Base-by-base conservation (phyloP, 2,329 filamentous ascomycete genomes). In the Fusarium nelsonii region DNA sequence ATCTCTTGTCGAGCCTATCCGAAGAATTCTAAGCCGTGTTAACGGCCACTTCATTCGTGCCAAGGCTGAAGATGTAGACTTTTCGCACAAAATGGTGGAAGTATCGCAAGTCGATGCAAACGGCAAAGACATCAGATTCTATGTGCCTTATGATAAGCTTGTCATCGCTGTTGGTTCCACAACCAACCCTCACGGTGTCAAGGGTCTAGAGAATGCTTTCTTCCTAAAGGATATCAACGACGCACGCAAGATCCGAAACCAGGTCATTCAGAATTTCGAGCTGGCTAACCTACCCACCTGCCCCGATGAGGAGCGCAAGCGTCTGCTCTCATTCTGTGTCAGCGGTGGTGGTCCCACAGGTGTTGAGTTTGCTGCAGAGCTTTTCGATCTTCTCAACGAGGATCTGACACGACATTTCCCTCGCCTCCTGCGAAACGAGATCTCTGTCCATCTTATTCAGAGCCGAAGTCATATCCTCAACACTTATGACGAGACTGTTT, bases 191-290 rank as follows among this genome's bases (percentile, higher is more conserved):
- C 96, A 99, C 75, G 97, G 97, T 45, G 97, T 99, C 59, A 94
- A 96, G 77, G 96, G 96, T 11, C 86, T 99, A 14, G 93, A 98
- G 73, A 87, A 99, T 77, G 97, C 94, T 80, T 90, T 94, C 79
- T 97, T 97, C 82, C 85, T 99, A 66, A 99, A 99, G 80, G 92
- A 97, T 63, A 97, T 99, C 72, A 91, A 92, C 65, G 95, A 99
- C 78, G 96, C 97, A 8, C 90, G 95, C 28, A 84, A 88, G 75
- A 97, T 99, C 74, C 91, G 95, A 63, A 97, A 97, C 78, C 87
- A 91, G 71, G 90, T 99, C 28, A 88, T 98, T 72, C 88, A 91
- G 44, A 99, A 99, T 76, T 87, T 99, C 61, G 96, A 99, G 78
- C 83, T 90, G 36, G 94, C 96, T 23, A 97, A 93, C 75, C 82